These are phyloP conservation scores for Botrytis byssoidea DNA, from an alignment of 2,329 filamentous ascomycete species.

Conservation along the genomic window DNA sequence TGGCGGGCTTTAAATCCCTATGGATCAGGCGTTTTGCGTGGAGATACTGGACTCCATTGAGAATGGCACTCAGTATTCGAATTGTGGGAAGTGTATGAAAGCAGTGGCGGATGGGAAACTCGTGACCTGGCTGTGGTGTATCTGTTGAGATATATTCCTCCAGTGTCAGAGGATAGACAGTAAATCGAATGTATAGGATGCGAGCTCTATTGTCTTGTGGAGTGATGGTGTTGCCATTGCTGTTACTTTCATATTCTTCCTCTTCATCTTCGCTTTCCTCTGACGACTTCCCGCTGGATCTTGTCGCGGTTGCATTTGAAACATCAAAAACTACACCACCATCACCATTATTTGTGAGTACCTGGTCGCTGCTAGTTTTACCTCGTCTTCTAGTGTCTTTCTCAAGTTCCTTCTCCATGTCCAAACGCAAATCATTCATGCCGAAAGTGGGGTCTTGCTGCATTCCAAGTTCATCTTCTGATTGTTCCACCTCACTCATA, in stretches of 20 bases:
- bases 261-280: neutral
- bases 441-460: constrained; percentile 8
- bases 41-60: constrained; percentile 64
- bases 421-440: constrained; percentile 5
- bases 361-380: neutral
- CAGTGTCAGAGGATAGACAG: constrained; percentile 61
- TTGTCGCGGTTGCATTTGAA: neutral
- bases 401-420: constrained; percentile 17
- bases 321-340: constrained; percentile 3
- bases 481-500: constrained; percentile 12
- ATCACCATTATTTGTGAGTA: neutral
- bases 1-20: constrained; percentile 66
- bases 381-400: constrained; percentile 12
- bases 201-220: constrained; percentile 11
- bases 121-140: constrained; percentile 22
- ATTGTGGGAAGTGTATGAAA: constrained; percentile 59
- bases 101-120: constrained; percentile 49
- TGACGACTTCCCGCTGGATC: neutral
- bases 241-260: neutral
- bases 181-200: constrained; percentile 50
- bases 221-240: constrained; percentile 3
- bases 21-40: constrained; percentile 61
- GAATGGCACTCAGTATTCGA: constrained; percentile 55
- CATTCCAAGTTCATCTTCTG: constrained; percentile 6
- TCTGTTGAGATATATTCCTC: constrained; percentile 54